Evolutionary conservation across 2,329 filamentous ascomycete genomes (phyloP), one percentile per base, ranked within the genome.

Genomic region (Xylaria sp.): DNA sequence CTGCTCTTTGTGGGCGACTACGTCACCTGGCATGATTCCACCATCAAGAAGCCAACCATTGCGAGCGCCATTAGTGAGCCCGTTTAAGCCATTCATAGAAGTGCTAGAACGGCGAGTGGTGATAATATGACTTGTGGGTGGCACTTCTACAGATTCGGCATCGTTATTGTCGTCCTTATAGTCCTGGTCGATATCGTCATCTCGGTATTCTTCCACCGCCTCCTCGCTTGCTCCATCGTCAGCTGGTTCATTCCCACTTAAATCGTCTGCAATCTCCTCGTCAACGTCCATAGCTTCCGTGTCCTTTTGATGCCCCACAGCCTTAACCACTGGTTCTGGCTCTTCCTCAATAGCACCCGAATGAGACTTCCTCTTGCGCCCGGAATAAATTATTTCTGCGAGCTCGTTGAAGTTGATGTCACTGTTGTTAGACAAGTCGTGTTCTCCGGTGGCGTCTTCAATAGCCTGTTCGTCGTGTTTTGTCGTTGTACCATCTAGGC

Each of bases 361-460:
- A 31, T 38, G 40, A 1, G 48, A 31, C 31, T 49, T 64, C 19
- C 60, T 63, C 33, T 67, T 66, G 31, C 62, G 71, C 17, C 61
- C 51, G 3, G 63, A 62, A 51, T 72, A 71, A 35, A 71, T 59
- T 13, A 67, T 66, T 48, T 71, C 62, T 2, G 67, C 70, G 13
- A 71, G 41, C 31, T 68, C 57, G n/a, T 69, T 68, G 9, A 71
- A 69, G 10, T 64, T 60, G 31, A 59, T 61, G 19, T 49, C 31
- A 13, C 35, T 17, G 35, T 58, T 27, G 7, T 13, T 13, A 13
- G 52, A 52, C 15, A 15, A 23, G 31, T 48, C 44, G 31, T 31
- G n/a, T n/a, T 29, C 29, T 21, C 52, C 55, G 15, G 29, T 27
- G 17, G 25, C 17, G 15, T 10, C 33, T n/a, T 10, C 35, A 4